Evolutionary conservation across 306 rosid species (phyloP).

Genomic region (Vigna mungo): DNA sequence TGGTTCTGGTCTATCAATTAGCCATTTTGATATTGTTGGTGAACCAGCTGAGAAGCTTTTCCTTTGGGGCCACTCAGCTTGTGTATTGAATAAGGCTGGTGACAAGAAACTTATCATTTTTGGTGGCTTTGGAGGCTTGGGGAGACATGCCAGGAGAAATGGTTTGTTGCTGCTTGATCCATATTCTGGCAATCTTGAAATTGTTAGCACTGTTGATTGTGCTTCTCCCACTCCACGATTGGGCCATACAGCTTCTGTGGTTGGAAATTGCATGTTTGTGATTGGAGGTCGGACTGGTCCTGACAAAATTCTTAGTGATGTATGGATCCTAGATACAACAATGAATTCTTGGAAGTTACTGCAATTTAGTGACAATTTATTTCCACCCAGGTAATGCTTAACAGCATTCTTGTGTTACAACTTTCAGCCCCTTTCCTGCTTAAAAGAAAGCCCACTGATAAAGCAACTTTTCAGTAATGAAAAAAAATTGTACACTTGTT

Average conservation of each 20-base stretch:
- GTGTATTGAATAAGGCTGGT: conserved; percentile 46
- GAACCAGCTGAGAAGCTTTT: conserved; percentile 75
- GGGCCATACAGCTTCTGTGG: conserved; percentile 78
- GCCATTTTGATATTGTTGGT: conserved; percentile 61
- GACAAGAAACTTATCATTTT: conserved; percentile 59
- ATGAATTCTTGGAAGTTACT: conserved; percentile 66
- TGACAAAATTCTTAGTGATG: conserved; percentile 73
- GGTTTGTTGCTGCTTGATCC: conserved; percentile 68
- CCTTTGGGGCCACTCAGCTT: conserved; percentile 91
- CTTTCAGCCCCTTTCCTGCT: background rate
- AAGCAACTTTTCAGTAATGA: background rate
- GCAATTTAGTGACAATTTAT: conserved; percentile 61
- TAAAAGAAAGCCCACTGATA: conserved; percentile 6
- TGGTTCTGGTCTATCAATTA: conserved; percentile 58
- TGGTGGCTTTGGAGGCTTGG: conserved; percentile 97
- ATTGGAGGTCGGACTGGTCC: conserved; percentile 94
- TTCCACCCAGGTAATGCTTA: conserved; percentile 76
- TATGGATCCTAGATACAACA: conserved; percentile 65
- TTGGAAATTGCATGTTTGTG: conserved; percentile 71
- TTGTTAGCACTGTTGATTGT: conserved; percentile 44
- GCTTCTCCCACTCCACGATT: conserved; percentile 70
- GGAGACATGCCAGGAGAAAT: conserved; percentile 86
- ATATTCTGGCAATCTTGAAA: conserved; percentile 57
- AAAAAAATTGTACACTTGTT: background rate
- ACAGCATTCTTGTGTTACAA: conserved; percentile 17